phyloP scores from a whole-genome alignment of 345 rosid species.

The Eucalyptus fibrosa region DNA sequence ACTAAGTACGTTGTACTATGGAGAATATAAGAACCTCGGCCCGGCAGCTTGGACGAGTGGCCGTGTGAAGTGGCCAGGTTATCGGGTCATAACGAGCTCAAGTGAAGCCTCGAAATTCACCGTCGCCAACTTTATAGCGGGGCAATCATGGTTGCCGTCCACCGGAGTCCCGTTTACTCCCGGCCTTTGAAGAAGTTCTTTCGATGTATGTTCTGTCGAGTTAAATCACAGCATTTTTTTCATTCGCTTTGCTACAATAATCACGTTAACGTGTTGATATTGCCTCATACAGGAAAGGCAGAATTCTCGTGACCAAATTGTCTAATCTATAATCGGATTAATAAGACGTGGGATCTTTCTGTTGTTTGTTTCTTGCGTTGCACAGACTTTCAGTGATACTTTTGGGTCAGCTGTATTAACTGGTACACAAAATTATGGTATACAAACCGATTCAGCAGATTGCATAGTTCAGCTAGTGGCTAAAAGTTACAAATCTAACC shows the following conservation, averaged over 20 bases:
- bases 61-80: constrained; percentile 73
- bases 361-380: neutral
- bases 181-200: constrained; percentile 25
- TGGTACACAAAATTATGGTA: neutral
- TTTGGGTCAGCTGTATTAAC: neutral
- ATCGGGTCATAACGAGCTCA: constrained; percentile 39
- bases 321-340: neutral
- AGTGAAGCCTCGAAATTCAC: constrained; percentile 59
- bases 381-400: neutral
- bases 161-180: constrained; percentile 60
- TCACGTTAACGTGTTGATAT: neutral
- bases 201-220: neutral
- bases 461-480: neutral
- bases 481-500: neutral
- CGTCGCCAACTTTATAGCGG: constrained; percentile 55
- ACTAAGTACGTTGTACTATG: constrained; percentile 54
- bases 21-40: constrained; percentile 63
- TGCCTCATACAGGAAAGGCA: neutral
- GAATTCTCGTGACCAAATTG: neutral
- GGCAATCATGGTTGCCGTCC: constrained; percentile 62
- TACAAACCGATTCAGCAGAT: neutral
- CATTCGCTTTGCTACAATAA: neutral
- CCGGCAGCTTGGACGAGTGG: constrained; percentile 47
- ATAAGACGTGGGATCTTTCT: neutral
- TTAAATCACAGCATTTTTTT: neutral